A percentile compares a stretch with the other conserved stretches of the same genome.
phyloP scores from a whole-genome alignment of 1,284 basidiomycete species.

The Cutaneotrichosporon cyanovorans region DNA sequence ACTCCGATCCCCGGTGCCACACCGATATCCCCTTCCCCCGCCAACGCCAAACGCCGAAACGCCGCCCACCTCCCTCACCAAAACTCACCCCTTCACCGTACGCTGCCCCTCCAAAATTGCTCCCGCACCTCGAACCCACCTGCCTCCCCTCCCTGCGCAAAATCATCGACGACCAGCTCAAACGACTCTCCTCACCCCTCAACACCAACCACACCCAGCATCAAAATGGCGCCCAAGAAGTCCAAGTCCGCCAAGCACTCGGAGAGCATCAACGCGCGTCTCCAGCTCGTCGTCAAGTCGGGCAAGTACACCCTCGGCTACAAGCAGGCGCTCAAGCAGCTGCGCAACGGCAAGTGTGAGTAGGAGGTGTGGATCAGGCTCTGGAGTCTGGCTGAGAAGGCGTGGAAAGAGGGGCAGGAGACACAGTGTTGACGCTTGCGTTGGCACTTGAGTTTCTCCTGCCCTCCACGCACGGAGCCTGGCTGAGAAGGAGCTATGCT shows the following conservation, averaged over 20 bases:
- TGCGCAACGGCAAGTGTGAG: conserved; percentile 96
- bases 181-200: not conserved
- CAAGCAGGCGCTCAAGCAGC: conserved; percentile 96
- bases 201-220: conserved; percentile 9
- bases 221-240: conserved; percentile 88
- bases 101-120: no score
- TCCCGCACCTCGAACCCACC: not conserved
- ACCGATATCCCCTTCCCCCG: no score
- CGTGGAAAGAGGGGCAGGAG: no score
- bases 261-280: conserved; percentile 91
- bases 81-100: no score
- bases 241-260: conserved; percentile 82
- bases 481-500: conserved; percentile 92
- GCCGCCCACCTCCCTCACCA: no score
- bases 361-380: conserved; percentile 15
- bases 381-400: conserved; percentile 72
- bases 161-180: no score
- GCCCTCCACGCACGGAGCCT: conserved; percentile 44
- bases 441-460: no score
- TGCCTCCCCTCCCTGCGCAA: not conserved
- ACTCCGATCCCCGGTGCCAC: no score
- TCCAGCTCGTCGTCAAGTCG: conserved; percentile 97
- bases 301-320: conserved; percentile 76
- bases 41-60: no score
- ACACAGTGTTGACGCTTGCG: no score